Evolutionary conservation across 2,329 filamentous ascomycete species (phyloP), one percentile per base, ranked within the genome.

Genomic region (Immersiporthe knoxdaviesiana): DNA sequence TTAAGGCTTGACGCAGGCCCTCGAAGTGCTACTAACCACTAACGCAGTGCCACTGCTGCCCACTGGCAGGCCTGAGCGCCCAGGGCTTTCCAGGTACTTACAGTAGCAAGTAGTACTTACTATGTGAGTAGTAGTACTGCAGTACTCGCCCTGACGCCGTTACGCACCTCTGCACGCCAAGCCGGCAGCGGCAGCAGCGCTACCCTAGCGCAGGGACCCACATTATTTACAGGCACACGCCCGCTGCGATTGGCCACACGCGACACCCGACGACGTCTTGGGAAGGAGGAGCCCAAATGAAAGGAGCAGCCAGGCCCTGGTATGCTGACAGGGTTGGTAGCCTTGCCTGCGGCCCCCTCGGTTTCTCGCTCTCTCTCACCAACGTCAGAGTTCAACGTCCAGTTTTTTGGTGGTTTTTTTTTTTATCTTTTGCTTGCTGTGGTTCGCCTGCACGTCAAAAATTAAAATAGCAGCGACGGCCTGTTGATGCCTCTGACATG

Each of bases 161-260:
- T 30, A 30, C 14, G 18, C 37, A 44, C 3, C n/a, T 11, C 56
- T 59, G 56, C 59, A 32, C 27, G 61, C 61, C 61, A 63, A 63
- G 61, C 14, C 61, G 61, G 61, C 61, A 63, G 16, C 59, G 32
- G 8, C 12, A 37, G 32, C 30, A 35, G 59, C 59, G n/a, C 18
- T 27, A n/a, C 59, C 59, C 59, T 41, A n/a, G 27, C 24, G 37
- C 59, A 27, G 59, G n/a, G 59, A 37, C 59, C 59, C 59, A 41
- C 14, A 27, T 39, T n/a, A 39, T 24, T 1, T 35, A 14, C 37
- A 62, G 59, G 59, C 35, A 62, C 59, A 44, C 16, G 18, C 35
- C 8, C 35, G 2, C 35, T 44, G 18, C 35, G 32, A 62, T 62
- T 62, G 59, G 59, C 12, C 59, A 18, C n/a, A 1, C 10, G 21